Percentiles rank a stretch among this genome's conserved stretches.
phyloP scores from a whole-genome alignment of 2,329 filamentous ascomycete species.

The Proliferodiscus dingleyae region DNA sequence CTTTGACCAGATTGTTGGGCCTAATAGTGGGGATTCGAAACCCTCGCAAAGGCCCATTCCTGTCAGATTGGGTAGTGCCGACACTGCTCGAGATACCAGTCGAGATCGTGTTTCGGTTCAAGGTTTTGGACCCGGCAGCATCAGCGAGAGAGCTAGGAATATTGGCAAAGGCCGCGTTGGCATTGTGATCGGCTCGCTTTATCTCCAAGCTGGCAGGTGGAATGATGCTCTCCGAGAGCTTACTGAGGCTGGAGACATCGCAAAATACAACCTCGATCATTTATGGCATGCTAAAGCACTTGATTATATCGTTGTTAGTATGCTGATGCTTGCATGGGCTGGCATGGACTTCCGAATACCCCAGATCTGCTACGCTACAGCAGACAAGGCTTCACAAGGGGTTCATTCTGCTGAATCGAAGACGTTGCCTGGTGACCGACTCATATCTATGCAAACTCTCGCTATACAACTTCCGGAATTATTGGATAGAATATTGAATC shows the following conservation, averaged over 20 bases:
- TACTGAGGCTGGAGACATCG: slow-evolving; percentile 70
- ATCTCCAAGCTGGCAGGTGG: slow-evolving; percentile 87
- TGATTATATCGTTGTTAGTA: slow-evolving; percentile 77
- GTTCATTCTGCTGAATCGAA: slow-evolving; percentile 19
- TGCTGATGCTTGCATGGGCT: slow-evolving; percentile 80
- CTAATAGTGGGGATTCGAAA: slow-evolving; percentile 8
- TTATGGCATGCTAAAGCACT: slow-evolving; percentile 97
- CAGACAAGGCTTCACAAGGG: slow-evolving; percentile 28
- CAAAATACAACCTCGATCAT: slow-evolving; percentile 79
- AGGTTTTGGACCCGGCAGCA: slow-evolving; percentile 66
- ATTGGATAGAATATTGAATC: slow-evolving; percentile 65
- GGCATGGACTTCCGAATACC: slow-evolving; percentile 79
- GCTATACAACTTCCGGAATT: slow-evolving; percentile 65
- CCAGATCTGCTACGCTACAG: slow-evolving; percentile 40
- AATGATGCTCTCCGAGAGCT: slow-evolving; percentile 80
- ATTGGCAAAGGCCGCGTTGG: slow-evolving; percentile 76
- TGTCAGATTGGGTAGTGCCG: slow-evolving; percentile 19
- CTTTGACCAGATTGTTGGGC: slow-evolving; percentile 25
- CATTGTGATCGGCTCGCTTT: slow-evolving; percentile 78
- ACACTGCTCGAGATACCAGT: slow-evolving; percentile 22
- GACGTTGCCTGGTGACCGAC: slow-evolving; percentile 31
- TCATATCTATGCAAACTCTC: slow-evolving; percentile 44
- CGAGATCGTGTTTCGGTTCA: slow-evolving; percentile 56
- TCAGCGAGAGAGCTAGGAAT: slow-evolving; percentile 72
- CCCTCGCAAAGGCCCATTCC: slow-evolving; percentile 14